Percentiles rank a stretch among this genome's conserved stretches.
Evolutionary conservation across 768 basidiomycete species (phyloP).

Genomic region (Podaxis sp.): DNA sequence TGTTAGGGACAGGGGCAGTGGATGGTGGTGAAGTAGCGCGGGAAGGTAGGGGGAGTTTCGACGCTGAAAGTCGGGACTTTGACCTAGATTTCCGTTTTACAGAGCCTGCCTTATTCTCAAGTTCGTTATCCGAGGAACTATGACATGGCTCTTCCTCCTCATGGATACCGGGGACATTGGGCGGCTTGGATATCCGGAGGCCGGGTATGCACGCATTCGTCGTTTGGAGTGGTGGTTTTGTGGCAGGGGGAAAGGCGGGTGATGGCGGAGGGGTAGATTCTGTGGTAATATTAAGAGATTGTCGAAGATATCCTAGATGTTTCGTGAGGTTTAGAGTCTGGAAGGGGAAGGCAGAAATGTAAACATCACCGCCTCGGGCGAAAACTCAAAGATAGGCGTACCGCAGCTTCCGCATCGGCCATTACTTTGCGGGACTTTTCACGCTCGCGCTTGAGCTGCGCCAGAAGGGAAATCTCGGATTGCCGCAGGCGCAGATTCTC

Average conservation of each 20-base stretch:
- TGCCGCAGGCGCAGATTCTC: slow-evolving; percentile 81
- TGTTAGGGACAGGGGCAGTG: slow-evolving; percentile 14
- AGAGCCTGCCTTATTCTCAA: slow-evolving; percentile 33
- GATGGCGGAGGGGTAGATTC: slow-evolving; percentile 31
- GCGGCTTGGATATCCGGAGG: slow-evolving; percentile 58
- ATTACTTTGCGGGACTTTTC: slow-evolving; percentile 72
- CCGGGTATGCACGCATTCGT: slow-evolving; percentile 37
- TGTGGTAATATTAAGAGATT: slow-evolving; percentile 46
- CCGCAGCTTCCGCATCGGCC: slow-evolving; percentile 70
- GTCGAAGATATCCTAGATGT: slow-evolving; percentile 60
- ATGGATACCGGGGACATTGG: slow-evolving; percentile 59
- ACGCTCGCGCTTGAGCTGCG: slow-evolving; percentile 76
- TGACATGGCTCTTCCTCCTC: slow-evolving; percentile 60
- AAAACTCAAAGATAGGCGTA: slow-evolving; percentile 27
- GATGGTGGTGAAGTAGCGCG: slow-evolving; percentile 37
- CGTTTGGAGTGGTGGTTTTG: slow-evolving; percentile 34
- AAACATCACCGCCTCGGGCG: slow-evolving; percentile 4
- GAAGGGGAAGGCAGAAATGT: slow-evolving; percentile 8
- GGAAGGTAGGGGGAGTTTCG: slow-evolving; percentile 44
- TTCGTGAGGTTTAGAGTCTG: slow-evolving; percentile 60
- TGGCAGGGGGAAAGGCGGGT: slow-evolving; percentile 46
- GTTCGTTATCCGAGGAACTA: slow-evolving; percentile 40
- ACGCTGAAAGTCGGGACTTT: slow-evolving; percentile 45
- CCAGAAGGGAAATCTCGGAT: slow-evolving; percentile 70
- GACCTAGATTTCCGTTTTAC: slow-evolving; percentile 38